Base-by-base conservation (phyloP, 768 basidiomycete species). In the Podaxis mareebaensis region DNA sequence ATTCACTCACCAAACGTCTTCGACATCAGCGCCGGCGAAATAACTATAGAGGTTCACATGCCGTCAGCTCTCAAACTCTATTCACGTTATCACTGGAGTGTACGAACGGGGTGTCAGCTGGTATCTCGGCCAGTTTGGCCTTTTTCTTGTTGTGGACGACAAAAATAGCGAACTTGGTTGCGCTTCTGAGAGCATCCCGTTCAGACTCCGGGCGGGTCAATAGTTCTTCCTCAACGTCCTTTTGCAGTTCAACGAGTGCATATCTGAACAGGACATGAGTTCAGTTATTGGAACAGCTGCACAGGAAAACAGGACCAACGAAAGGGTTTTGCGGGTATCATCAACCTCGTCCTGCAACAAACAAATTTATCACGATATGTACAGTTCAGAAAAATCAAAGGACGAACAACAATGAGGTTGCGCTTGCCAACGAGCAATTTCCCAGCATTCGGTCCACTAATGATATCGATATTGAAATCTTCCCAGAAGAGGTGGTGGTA, bases 71-170 rank as follows among this genome's bases (percentile, higher is more conserved):
- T 46, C 48, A 38, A 40, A 10, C 33, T 55, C 53, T 60, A 17
- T 65, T 44, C 12, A 3, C 11, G 20, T 22, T 51, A 26, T 28
- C 24, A 12, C 28, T 10, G 54, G 15, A 28, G 15, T 49, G 20
- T 26, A 76, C 86, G 72, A 71, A 93, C 91, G 82, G 84, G 28
- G 82, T 79, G 63, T 85, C 84, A 1, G 79, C 68, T 2, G 95
- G 92, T 40, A 99, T 77, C 51, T 85, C 76, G 28, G 87, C 95
- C 39, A 88, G 72, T 78, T 99, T 99, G 36, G 81, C 79, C 77
- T 98, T 98, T 65, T 87, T 80, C 79, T 98, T 99, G 80, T 95
- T 93, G 76, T 95, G 92, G 26, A 96, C 93, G 53, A 99, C 96
- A 71, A 99, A 99, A 66, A 98, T 80, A 1, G 86, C 96, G 64